These are phyloP conservation scores for Pyrenophora teres DNA, from an alignment of 2,329 filamentous ascomycete genomes.

Conservation along the genomic window DNA sequence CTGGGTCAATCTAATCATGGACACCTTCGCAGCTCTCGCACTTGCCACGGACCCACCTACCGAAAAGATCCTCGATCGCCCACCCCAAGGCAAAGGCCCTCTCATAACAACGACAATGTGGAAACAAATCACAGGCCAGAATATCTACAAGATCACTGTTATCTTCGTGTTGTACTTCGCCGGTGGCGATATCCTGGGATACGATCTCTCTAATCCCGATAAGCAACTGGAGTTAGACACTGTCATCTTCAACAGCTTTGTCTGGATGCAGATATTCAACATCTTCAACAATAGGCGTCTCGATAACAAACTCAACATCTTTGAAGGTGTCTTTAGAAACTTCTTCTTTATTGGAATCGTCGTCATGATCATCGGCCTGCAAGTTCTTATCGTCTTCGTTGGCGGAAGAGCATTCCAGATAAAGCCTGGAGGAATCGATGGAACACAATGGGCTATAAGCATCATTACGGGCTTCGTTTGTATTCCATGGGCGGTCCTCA, in stretches of 20 bases:
- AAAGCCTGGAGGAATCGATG: slow-evolving; percentile 51
- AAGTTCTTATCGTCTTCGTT: slow-evolving; percentile 63
- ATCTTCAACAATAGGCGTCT: slow-evolving; percentile 68
- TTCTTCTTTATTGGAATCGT: slow-evolving; percentile 64
- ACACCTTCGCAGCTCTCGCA: slow-evolving; percentile 91
- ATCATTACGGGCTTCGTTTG: slow-evolving; percentile 56
- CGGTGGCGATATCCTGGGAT: slow-evolving; percentile 60
- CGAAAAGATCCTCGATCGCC: slow-evolving; percentile 90
- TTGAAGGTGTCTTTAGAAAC: slow-evolving; percentile 62
- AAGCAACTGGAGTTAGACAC: slow-evolving; percentile 59
- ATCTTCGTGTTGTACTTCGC: slow-evolving; percentile 66
- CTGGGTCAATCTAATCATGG: slow-evolving; percentile 97
- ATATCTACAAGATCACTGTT: slow-evolving; percentile 64
- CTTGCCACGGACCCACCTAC: slow-evolving; percentile 96
- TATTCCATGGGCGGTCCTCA: slow-evolving; percentile 58
- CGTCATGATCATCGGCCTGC: slow-evolving; percentile 61
- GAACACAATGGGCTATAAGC: slow-evolving; percentile 66
- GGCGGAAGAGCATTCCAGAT: slow-evolving; percentile 62
- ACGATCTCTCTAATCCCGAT: slow-evolving; percentile 48
- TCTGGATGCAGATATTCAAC: slow-evolving; percentile 76
- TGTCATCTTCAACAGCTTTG: slow-evolving; percentile 71
- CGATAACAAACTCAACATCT: slow-evolving; percentile 66
- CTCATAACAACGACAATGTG: slow-evolving; percentile 69
- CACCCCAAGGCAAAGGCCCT: slow-evolving; percentile 81
- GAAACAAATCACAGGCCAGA: slow-evolving; percentile 69